Evolutionary conservation across 208 protist species (phyloP).

Genomic region (Leishmania aethiopica): DNA sequence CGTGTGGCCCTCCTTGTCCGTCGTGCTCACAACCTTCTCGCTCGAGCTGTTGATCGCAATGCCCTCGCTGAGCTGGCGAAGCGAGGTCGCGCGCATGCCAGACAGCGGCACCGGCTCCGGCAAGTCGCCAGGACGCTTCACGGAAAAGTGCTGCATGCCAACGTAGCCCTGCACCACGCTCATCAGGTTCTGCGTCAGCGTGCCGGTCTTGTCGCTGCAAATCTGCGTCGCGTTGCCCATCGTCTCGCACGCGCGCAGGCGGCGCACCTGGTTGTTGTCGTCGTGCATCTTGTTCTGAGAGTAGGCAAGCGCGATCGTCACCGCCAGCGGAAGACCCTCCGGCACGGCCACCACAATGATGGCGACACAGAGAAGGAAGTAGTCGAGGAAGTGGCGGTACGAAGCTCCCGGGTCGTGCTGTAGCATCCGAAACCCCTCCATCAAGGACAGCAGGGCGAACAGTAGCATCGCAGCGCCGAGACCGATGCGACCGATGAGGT

Average conservation of each 20-base stretch:
- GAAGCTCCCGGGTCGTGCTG: conserved; percentile 27
- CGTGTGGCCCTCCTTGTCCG: conserved; percentile 39
- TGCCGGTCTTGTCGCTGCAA: conserved; percentile 99
- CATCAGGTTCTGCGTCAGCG: conserved; percentile 98
- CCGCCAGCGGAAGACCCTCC: conserved; percentile 96
- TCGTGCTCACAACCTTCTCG: conserved; percentile 58
- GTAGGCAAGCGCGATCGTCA: conserved; percentile 98
- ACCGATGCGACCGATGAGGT: conserved; percentile 91
- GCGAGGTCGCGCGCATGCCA: conserved; percentile 12
- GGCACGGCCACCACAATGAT: conserved; percentile 98
- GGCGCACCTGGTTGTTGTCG: conserved; percentile 99
- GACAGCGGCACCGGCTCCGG: conserved; percentile 38
- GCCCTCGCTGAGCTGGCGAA: conserved; percentile 40
- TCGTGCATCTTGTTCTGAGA: conserved; percentile 98
- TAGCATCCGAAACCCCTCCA: conserved; percentile 51
- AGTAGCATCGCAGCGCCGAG: conserved; percentile 73
- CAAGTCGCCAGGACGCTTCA: conserved; percentile 62
- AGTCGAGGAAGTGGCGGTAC: conserved; percentile 66
- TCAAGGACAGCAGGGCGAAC: conserved; percentile 54
- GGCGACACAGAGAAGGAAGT: conserved; percentile 93
- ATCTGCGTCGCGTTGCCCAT: conserved; percentile 98
- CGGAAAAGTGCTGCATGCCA: conserved; percentile 52
- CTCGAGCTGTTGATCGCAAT: conserved; percentile 82
- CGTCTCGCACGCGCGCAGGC: conserved; percentile 97
- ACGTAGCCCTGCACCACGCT: conserved; percentile 93